Conservation (phyloP, 139 green algal species). For the Closterium sp. region DNA sequence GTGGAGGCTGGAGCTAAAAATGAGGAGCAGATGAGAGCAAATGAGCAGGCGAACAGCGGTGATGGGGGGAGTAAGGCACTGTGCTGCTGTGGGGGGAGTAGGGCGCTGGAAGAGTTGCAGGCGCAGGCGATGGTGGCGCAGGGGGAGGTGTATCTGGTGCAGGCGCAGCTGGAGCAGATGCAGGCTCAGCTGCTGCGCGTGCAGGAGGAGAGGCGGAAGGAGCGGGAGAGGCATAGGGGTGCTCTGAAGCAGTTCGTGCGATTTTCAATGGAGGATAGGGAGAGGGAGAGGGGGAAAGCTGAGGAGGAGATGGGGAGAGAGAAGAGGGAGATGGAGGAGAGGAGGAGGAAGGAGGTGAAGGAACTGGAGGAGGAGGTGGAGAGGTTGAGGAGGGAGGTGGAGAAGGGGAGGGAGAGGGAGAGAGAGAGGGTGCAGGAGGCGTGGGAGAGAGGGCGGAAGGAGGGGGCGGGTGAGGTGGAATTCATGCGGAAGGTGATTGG, state of each 20-base stretch:
- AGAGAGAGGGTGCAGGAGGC: background rate
- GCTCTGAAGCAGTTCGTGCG: background rate
- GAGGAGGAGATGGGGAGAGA: background rate
- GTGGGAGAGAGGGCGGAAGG: background rate
- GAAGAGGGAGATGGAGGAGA: background rate
- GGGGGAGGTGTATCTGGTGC: background rate
- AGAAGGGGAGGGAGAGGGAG: background rate
- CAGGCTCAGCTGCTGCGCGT: background rate
- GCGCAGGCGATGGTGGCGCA: background rate
- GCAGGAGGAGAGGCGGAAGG: background rate
- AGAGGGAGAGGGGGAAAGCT: background rate
- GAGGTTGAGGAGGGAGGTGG: background rate
- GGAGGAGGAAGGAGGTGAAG: background rate
- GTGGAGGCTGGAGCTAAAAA: background rate
- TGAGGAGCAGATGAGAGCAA: background rate
- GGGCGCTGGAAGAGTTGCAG: background rate
- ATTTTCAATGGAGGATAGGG: background rate
- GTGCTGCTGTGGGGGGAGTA: background rate
- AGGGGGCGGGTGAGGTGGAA: background rate
- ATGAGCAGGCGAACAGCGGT: background rate
- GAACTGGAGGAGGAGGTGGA: background rate
- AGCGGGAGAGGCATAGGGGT: background rate
- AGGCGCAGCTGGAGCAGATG: background rate
- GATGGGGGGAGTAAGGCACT: too few species aligned
- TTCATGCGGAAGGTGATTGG: background rate